Conservation (phyloP, 2,329 filamentous ascomycete genomes). For the Alternaria sp. region DNA sequence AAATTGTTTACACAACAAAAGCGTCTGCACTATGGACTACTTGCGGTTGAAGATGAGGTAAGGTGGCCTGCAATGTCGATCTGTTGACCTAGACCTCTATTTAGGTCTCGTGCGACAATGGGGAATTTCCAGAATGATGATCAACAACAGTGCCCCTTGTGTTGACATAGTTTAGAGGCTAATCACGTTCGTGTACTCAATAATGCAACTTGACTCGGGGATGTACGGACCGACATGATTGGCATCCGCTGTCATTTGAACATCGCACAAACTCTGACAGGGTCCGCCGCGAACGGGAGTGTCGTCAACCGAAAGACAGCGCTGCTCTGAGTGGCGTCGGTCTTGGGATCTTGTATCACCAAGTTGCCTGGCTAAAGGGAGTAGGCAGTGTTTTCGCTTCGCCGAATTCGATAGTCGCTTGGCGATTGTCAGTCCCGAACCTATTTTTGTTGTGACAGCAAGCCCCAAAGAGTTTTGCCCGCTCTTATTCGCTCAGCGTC, state of each 20-base stretch:
- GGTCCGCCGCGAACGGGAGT: not conserved
- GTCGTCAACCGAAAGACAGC: slow-evolving; percentile 1
- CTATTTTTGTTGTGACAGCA: not conserved
- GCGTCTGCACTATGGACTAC: slow-evolving; percentile 2
- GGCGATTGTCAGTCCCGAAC: not conserved
- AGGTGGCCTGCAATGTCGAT: slow-evolving; percentile 8
- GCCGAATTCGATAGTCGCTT: slow-evolving; percentile 3
- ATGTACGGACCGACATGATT: not conserved
- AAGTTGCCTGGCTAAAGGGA: not conserved
- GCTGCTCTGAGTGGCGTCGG: not conserved
- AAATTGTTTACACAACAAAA: slow-evolving; percentile 1
- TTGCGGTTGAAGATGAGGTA: slow-evolving; percentile 1
- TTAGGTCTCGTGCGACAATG: slow-evolving; percentile 4
- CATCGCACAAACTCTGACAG: slow-evolving; percentile 1
- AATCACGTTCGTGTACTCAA: not conserved
- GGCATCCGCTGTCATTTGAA: slow-evolving; percentile 3
- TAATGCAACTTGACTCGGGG: slow-evolving; percentile 3
- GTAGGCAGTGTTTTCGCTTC: not conserved
- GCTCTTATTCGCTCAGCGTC: not conserved
- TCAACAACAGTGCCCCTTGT: slow-evolving; percentile 1
- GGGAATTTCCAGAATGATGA: slow-evolving; percentile 3
- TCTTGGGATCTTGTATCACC: not conserved
- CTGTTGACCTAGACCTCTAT: slow-evolving; percentile 8
- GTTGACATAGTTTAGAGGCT: not conserved
- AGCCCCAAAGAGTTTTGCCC: not conserved